Conservation (phyloP, 495 filamentous ascomycete species). For the Lophium mytilinum region DNA sequence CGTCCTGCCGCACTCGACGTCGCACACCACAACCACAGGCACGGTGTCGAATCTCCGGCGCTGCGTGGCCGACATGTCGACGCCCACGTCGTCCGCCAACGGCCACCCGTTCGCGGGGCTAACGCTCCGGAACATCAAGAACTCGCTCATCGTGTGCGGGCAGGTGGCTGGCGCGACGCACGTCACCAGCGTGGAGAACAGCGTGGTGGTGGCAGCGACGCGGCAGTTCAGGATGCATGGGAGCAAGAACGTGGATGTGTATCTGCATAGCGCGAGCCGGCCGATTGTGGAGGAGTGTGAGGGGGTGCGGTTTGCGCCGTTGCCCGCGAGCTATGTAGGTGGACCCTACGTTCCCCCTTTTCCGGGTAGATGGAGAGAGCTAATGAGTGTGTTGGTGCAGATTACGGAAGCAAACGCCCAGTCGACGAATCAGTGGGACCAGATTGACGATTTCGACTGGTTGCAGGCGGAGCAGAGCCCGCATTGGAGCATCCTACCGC, state of each 20-base stretch:
- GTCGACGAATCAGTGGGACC: constrained; percentile 62
- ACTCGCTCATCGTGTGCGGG: constrained; percentile 67
- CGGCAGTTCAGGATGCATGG: constrained; percentile 89
- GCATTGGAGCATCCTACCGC: constrained; percentile 70
- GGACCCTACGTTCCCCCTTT: not conserved
- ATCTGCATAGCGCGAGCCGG: constrained; percentile 69
- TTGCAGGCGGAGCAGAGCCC: constrained; percentile 77
- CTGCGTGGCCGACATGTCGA: constrained; percentile 73
- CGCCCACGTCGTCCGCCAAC: constrained; percentile 42
- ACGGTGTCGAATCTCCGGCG: constrained; percentile 61
- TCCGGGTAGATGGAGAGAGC: not conserved
- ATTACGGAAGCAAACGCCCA: constrained; percentile 19
- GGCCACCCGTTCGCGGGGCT: constrained; percentile 65
- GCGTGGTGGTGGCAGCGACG: constrained; percentile 60
- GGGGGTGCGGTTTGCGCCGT: constrained; percentile 66
- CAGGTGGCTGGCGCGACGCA: constrained; percentile 72
- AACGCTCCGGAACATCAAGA: constrained; percentile 58
- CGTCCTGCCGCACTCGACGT: constrained; percentile 60
- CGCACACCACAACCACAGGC: constrained; percentile 58
- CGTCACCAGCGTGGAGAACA: constrained; percentile 65
- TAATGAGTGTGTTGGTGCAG: not conserved
- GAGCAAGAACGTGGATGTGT: constrained; percentile 69
- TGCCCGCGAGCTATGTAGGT: constrained; percentile 62
- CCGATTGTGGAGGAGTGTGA: constrained; percentile 91
- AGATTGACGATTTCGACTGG: constrained; percentile 98